Percentiles rank a stretch among this genome's conserved stretches.
These are phyloP conservation scores for Boletus huronensis DNA, from an alignment of 768 basidiomycete species.

Conservation along the genomic window DNA sequence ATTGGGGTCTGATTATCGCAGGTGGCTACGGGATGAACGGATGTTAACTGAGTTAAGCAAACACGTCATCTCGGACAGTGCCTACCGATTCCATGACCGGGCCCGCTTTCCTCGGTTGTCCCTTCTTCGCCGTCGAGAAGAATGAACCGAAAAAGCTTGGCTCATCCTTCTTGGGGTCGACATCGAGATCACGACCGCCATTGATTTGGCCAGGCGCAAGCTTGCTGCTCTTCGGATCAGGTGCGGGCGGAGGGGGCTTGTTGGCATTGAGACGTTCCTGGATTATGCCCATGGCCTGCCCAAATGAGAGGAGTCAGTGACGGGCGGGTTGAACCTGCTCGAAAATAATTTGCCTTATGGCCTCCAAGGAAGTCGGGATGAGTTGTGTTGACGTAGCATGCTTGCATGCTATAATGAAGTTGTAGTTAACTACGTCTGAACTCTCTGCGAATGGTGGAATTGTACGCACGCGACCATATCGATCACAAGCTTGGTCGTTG, in stretches of 20 bases:
- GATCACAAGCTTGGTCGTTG: conserved; percentile 90
- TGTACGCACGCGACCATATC: conserved; percentile 84
- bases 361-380: conserved; percentile 98
- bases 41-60: conserved; percentile 5
- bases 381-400: conserved; percentile 98
- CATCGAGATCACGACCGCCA: conserved; percentile 93
- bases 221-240: conserved; percentile 72
- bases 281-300: conserved; percentile 84
- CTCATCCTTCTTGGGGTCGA: conserved; percentile 86
- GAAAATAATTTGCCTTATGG: conserved; percentile 58
- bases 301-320: conserved; percentile 4
- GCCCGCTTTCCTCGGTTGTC: conserved; percentile 61
- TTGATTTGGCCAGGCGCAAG: conserved; percentile 64
- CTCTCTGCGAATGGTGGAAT: not conserved
- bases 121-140: conserved; percentile 68
- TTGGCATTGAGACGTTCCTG: conserved; percentile 76
- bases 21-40: conserved; percentile 56
- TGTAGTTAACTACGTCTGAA: not conserved
- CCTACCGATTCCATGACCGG: conserved; percentile 56
- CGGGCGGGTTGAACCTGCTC: not conserved
- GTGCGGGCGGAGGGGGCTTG: conserved; percentile 56
- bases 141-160: conserved; percentile 93
- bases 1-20: conserved; percentile 81
- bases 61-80: conserved; percentile 10
- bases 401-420: conserved; percentile 73